Evolutionary conservation across 1,284 basidiomycete species (phyloP), one percentile per base, ranked within the genome.

Genomic region (Vanrija pseudolonga): DNA sequence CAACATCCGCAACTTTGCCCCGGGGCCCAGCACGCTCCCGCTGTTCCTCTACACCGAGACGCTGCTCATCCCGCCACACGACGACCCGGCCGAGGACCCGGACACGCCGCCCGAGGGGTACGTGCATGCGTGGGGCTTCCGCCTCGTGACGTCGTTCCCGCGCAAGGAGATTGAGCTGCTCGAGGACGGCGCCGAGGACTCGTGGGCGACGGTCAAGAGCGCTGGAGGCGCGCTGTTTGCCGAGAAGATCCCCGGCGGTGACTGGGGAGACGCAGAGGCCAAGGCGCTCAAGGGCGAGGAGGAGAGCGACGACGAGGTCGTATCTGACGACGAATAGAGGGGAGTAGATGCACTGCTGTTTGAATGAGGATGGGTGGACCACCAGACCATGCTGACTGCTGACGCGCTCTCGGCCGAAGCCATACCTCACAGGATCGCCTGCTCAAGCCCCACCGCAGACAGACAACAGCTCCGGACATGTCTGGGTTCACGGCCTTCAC

Each of bases 11-110:
- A 54, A 62, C 8, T 74, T 74, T 53, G 47, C 51, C 6, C 61
- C 67, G 0, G 47, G 50, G 3, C 18, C 50, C 2, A 66, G 64
- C 3, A 74, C 73, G 3, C 38, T 64, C 9, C 50, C 58, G 1
- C 60, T 76, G 8, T 76, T 71, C 58, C 57, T 73, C n/a, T 76
- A 61, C 54, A 70, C 71, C 23, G 73, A 75, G 49, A 75, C 74
- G 7, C 64, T 72, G 6, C 60, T 76, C 12, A 68, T 74, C 19
- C 63, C 68, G 17, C 44, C 56, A 0, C 26, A 50, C 3, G 60
- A 69, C 18, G 17, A 26, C 2, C 58, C 63, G 0, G 60, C 51
- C 6, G 18, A 51, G 1, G 70, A 71, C 56, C 67, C 71, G 14
- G 65, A 70, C 45, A 18, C 42, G 0, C 64, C 73, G 4, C 73